Evolutionary conservation across 345 rosid genomes (phyloP).

Genomic region (Mangifera indica): DNA sequence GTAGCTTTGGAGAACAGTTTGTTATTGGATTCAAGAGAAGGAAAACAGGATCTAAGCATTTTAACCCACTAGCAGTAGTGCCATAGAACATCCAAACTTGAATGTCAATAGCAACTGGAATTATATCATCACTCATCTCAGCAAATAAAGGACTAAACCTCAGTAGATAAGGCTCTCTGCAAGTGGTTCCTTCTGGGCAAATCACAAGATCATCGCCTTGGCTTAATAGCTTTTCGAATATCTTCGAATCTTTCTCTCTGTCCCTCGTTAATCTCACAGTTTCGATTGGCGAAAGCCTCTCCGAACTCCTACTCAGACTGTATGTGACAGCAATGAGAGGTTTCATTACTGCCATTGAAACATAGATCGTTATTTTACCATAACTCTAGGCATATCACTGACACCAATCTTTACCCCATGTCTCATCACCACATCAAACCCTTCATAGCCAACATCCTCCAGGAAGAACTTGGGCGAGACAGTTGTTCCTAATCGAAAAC

Average conservation of each 20-base stretch:
- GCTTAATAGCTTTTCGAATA: constrained; percentile 33
- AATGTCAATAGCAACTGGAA: constrained; percentile 49
- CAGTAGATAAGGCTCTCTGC: constrained; percentile 59
- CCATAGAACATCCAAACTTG: constrained; percentile 52
- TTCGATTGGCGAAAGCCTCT: constrained; percentile 44
- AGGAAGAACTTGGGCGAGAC: constrained; percentile 63
- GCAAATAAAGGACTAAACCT: constrained; percentile 64
- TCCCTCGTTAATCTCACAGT: constrained; percentile 43
- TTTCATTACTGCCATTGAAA: constrained; percentile 28
- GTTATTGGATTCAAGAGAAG: constrained; percentile 40
- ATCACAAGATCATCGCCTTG: constrained; percentile 42
- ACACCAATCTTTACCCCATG: constrained; percentile 40
- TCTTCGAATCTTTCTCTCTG: constrained; percentile 33
- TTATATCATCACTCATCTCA: constrained; percentile 46
- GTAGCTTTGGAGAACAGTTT: constrained; percentile 29
- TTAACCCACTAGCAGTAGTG: constrained; percentile 55
- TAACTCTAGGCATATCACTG: constrained; percentile 49
- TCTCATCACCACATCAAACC: constrained; percentile 46
- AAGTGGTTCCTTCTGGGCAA: constrained; percentile 69
- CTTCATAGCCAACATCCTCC: constrained; percentile 56
- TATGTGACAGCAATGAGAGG: constrained; percentile 52
- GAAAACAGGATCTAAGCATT: constrained; percentile 48
- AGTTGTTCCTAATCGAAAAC: constrained; percentile 38
- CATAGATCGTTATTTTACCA: constrained; percentile 50
- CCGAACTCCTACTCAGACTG: constrained; percentile 46